Evolutionary conservation across 1,139 yeast species (phyloP), one percentile per base, ranked within the genome.

Genomic region (Blastobotrys malaysiensis): DNA sequence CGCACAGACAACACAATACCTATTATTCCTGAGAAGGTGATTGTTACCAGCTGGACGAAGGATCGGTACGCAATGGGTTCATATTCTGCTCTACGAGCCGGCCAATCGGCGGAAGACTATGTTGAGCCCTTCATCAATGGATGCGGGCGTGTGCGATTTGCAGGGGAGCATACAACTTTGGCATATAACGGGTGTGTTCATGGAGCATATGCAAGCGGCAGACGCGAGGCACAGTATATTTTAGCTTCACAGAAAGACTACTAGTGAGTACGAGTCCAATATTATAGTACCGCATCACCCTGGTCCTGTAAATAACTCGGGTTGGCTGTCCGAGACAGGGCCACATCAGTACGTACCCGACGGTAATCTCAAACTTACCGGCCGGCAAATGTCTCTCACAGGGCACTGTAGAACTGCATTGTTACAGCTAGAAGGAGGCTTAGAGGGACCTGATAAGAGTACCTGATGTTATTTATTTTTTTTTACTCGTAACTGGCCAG

Each of bases 171-270:
- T 65, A 81, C 93, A 1, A 77, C 80, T 20, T 71, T 77, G 61
- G 88, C 84, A 58, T 95, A 91, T 4, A 83, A 84, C 44, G 95
- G 95, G 0, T 87, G 95, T 71, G 88, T 83, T 1, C 91, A 88
- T 66, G 95, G 95, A 9, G 95, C 95, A 0, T 87, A 85, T 79
- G 71, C 70, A 50, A 80, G 89, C 63, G 95, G 95, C 1, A 66
- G 66, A 52, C 76, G 93, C 61, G 95, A 86, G 63, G 93, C 90
- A 1, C 64, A 61, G 1, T 70, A 66, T 52, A 67, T 77, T 26
- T 26, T 54, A 20, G 48, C 39, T 3, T 31, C 16, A 16, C 39
- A 31, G 16, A 11, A 14, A 3, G 3, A 31, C n/a, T 26, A 3
- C 2, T 26, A 9, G 31, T 26, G 11, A 9, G n/a, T n/a, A n/a